Conservation (phyloP, 2,329 filamentous ascomycete genomes). For the Colletotrichum musae region DNA sequence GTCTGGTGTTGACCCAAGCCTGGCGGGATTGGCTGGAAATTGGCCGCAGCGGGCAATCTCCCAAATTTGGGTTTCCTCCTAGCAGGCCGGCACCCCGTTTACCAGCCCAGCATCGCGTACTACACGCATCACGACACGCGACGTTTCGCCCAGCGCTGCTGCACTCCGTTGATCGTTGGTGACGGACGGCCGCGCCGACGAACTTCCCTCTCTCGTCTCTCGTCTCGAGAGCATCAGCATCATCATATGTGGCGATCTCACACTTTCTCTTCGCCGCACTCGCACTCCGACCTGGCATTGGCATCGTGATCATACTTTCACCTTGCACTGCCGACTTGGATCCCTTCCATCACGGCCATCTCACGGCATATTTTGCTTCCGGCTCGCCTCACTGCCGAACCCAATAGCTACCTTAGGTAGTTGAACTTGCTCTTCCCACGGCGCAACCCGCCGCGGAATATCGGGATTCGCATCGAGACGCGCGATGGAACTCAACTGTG, state of each 20-base stretch:
- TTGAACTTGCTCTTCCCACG: no score
- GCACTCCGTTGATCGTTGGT: background rate
- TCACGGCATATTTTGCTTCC: constrained; percentile 21
- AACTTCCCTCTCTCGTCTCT: background rate
- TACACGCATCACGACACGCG: constrained; percentile 22
- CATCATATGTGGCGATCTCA: constrained; percentile 26
- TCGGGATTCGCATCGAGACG: constrained; percentile 16
- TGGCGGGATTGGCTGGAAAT: constrained; percentile 38
- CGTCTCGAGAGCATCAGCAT: constrained; percentile 21
- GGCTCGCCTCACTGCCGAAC: constrained; percentile 14
- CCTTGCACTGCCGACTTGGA: constrained; percentile 25
- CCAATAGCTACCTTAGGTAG: background rate
- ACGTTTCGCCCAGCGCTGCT: background rate
- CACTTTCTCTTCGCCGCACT: background rate
- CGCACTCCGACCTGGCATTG: constrained; percentile 7
- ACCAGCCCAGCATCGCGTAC: constrained; percentile 3
- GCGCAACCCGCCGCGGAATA: constrained; percentile 3
- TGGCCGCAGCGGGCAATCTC: constrained; percentile 33
- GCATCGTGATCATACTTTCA: constrained; percentile 30
- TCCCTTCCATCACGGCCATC: background rate
- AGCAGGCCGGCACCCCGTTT: constrained; percentile 26
- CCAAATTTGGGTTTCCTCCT: constrained; percentile 33
- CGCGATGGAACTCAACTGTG: constrained; percentile 19
- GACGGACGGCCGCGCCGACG: constrained; percentile 9
- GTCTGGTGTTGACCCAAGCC: constrained; percentile 13